Conservation (phyloP, 352 stramenopile species). For the Globisporangium acanthophoron region DNA sequence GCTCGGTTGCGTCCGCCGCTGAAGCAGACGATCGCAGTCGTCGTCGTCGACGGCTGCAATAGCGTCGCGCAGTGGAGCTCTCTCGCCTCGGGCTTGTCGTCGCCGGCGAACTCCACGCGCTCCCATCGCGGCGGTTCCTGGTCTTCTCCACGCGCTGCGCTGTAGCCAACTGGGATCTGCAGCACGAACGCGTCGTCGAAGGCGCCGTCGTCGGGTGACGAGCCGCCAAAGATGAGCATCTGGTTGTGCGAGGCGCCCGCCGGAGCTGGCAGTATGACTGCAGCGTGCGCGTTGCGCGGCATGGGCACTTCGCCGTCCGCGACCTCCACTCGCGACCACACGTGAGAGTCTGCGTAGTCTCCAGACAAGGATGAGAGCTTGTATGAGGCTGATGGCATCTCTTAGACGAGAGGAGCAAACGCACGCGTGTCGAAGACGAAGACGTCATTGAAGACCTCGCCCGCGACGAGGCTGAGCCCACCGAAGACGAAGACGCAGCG, state of each 20-base stretch:
- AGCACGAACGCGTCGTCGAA: conserved; percentile 58
- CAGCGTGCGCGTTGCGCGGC: conserved; percentile 53
- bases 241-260: not conserved
- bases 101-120: conserved; percentile 12
- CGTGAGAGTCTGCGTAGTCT: conserved; percentile 7
- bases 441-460: conserved; percentile 53
- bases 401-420: not conserved
- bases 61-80: conserved; percentile 42
- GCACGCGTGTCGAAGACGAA: conserved; percentile 43
- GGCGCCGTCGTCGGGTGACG: conserved; percentile 42
- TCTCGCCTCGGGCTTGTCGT: conserved; percentile 31
- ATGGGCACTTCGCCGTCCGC: conserved; percentile 29
- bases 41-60: conserved; percentile 1
- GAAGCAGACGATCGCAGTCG: conserved; percentile 26
- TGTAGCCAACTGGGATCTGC: conserved; percentile 14
- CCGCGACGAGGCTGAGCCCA: conserved; percentile 34
- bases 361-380: not conserved
- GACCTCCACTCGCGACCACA: conserved; percentile 25
- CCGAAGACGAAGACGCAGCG: conserved; percentile 49
- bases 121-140: conserved; percentile 22
- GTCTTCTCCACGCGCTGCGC: not conserved
- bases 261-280: conserved; percentile 24
- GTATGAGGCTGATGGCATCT: not conserved
- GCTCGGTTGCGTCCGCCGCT: conserved; percentile 42
- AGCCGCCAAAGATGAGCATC: conserved; percentile 61